Evolutionary conservation across 257 asterid species (phyloP).

Genomic region (Plectranthus barbatus): DNA sequence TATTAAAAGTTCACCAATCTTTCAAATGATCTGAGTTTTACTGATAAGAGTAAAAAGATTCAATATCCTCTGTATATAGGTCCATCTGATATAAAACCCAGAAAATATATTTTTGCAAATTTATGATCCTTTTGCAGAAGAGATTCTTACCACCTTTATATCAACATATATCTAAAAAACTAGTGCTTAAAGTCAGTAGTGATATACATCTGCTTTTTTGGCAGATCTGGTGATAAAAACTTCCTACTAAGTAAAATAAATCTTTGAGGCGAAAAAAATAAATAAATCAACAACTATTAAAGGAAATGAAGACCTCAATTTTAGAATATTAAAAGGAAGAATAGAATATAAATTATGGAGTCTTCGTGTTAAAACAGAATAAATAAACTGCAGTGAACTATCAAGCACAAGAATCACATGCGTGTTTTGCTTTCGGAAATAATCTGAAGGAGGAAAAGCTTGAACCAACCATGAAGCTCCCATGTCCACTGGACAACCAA

Average conservation of each 20-base stretch:
- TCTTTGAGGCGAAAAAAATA: neutral
- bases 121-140: neutral
- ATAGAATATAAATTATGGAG: neutral
- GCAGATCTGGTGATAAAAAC: too few species aligned
- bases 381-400: slow-evolving; percentile 1
- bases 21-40: too few species aligned
- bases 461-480: slow-evolving; percentile 92
- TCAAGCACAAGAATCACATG: neutral
- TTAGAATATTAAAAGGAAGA: neutral
- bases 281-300: neutral
- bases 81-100: neutral
- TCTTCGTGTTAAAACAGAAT: neutral
- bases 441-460: neutral
- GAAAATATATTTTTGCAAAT: neutral
- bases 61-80: neutral
- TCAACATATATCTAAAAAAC: neutral
- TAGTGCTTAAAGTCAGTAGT: neutral
- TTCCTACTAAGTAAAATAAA: neutral
- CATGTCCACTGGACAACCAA: slow-evolving; percentile 97
- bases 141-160: neutral
- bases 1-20: neutral
- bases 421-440: neutral
- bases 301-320: neutral
- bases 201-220: neutral
- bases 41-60: neutral